Conservation (phyloP, 352 stramenopile genomes). For the Phytophthora constricta region DNA sequence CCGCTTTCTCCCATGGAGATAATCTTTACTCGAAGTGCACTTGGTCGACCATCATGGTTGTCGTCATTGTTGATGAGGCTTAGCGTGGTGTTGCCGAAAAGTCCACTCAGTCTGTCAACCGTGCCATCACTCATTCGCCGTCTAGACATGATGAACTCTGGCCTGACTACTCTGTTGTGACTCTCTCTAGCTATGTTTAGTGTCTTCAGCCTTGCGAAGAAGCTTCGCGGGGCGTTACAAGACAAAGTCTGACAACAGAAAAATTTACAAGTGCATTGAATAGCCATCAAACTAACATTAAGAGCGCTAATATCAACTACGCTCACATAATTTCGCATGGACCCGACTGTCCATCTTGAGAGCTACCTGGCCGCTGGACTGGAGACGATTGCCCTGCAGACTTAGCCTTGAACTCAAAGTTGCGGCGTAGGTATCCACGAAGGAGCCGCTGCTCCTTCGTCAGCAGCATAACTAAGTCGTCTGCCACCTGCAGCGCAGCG, state of each 20-base stretch:
- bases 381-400: slow-evolving; percentile 1
- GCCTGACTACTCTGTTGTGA: too few species aligned
- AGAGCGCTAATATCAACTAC: too few species aligned
- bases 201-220: neutral
- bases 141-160: slow-evolving; percentile 39
- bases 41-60: slow-evolving; percentile 39
- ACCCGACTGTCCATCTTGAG: slow-evolving; percentile 23
- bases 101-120: slow-evolving; percentile 57
- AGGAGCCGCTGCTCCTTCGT: slow-evolving; percentile 66
- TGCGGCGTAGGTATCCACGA: slow-evolving; percentile 74
- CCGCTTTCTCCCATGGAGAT: slow-evolving; percentile 92
- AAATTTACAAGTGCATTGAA: too few species aligned
- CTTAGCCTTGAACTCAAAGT: slow-evolving; percentile 66
- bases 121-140: slow-evolving; percentile 68
- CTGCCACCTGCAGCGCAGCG: slow-evolving; percentile 39
- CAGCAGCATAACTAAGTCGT: slow-evolving; percentile 50
- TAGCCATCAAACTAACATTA: too few species aligned
- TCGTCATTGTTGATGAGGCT: slow-evolving; percentile 37
- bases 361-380: slow-evolving; percentile 5
- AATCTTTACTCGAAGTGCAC: slow-evolving; percentile 91
- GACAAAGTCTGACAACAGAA: too few species aligned
- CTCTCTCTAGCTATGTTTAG: neutral
- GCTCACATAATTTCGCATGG: slow-evolving; percentile 39
- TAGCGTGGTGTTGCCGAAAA: slow-evolving; percentile 26
- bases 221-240: neutral